Base-by-base conservation (phyloP, 1,284 basidiomycete species). In the Rhodotorula sp. region DNA sequence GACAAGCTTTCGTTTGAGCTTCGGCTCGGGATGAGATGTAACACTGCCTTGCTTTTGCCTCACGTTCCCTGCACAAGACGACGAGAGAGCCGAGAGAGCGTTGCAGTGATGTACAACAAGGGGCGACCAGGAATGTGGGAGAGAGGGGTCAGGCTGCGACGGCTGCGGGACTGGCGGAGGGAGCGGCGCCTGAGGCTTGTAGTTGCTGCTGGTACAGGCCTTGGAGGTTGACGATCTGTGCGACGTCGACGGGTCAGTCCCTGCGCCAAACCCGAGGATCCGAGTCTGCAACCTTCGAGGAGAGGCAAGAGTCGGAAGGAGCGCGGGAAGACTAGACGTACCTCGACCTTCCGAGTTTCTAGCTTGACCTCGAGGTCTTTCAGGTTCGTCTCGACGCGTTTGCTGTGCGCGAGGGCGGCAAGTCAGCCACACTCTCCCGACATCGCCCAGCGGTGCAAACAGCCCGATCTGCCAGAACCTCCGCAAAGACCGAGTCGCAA, bases 321-420 rank as follows among this genome's bases (percentile, higher is more conserved):
- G 31, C 65, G 30, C 51, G 44, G 47, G 54, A 64, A n/a, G 24
- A 26, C 20, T 20, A 4, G 24, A 80, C 86, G 75, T 72, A 90
- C 92, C 85, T 94, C 90, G 48, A 82, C 78, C 81, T 89, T 91
- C 82, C 89, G 91, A 79, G 86, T 87, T 71, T 92, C 89, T 59
- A 87, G 84, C 74, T 87, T 89, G 37, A 84, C 83, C 70, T 88
- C 86, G 31, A 88, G 81, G 10, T 92, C 90, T 78, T 90, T 88
- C 59, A 95, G 83, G 78, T 90, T 89, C 9, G 76, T 80, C 80
- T 95, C 93, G 9, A 92, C 86, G 30, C 91, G 86, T 81, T 89
- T 88, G 72, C 92, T 95, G 75, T 56, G 56, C 50, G n/a, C 24
- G 37, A 18, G 34, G 11, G 1, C 2, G 40, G 40, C 16, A 13